Evolutionary conservation across 1,284 basidiomycete species (phyloP).

Genomic region (Chiua sp.): DNA sequence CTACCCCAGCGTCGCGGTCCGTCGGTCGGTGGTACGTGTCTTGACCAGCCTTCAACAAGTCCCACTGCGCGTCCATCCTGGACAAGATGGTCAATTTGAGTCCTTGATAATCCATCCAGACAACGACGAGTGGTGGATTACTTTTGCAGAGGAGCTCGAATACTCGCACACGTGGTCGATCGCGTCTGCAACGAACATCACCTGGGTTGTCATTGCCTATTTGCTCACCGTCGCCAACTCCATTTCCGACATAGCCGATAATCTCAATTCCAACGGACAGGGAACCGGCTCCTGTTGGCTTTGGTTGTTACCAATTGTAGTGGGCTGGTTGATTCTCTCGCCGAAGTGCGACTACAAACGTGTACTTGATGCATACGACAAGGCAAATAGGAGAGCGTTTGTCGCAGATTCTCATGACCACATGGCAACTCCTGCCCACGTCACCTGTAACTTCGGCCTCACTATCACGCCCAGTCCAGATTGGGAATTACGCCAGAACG

Average conservation of each 20-base stretch:
- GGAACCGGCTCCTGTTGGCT: slow-evolving; percentile 46
- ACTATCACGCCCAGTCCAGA: slow-evolving; percentile 21
- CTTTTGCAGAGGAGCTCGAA: slow-evolving; percentile 27
- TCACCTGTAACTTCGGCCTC: slow-evolving; percentile 21
- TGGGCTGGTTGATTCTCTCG: slow-evolving; percentile 46
- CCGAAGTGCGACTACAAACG: slow-evolving; percentile 46
- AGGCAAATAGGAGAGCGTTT: slow-evolving; percentile 33
- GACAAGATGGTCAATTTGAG: slow-evolving; percentile 29
- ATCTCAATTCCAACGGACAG: slow-evolving; percentile 40
- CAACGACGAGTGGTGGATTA: slow-evolving; percentile 39
- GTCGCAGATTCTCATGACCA: slow-evolving; percentile 6
- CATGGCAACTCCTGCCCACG: not conserved
- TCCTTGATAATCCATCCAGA: slow-evolving; percentile 37
- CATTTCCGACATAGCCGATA: slow-evolving; percentile 31
- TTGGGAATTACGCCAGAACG: slow-evolving; percentile 5
- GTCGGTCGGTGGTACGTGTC: slow-evolving; percentile 22
- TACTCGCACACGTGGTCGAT: slow-evolving; percentile 44
- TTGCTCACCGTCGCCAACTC: slow-evolving; percentile 46
- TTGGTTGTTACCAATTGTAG: slow-evolving; percentile 49
- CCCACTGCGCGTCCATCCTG: slow-evolving; percentile 33
- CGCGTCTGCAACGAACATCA: slow-evolving; percentile 43
- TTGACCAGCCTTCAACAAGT: slow-evolving; percentile 37
- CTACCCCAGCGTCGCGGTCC: slow-evolving; percentile 21
- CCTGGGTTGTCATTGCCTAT: slow-evolving; percentile 51
- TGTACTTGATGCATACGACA: slow-evolving; percentile 35